Base-by-base conservation (phyloP, 306 rosid genomes). In the Alnus rubra region DNA sequence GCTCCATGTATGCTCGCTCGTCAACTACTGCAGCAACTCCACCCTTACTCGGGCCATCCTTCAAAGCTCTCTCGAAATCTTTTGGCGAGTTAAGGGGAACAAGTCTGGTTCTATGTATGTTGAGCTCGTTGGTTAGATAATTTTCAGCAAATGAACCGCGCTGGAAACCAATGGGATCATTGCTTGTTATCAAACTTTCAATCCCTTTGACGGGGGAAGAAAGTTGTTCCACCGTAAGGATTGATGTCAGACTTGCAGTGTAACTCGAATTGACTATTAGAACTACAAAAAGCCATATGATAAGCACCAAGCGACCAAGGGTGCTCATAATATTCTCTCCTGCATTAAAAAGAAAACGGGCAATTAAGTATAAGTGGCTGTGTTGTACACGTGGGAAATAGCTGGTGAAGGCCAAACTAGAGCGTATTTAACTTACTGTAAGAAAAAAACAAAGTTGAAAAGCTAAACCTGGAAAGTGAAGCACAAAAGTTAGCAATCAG, bases 161-260 rank as follows among this genome's bases (percentile, higher is more conserved):
- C 31, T 79, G 84, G 87, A 88, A 89, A 23, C 98, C 98, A 52
- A 95, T 90, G 78, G 96, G 97, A 0, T 88, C 98, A 16, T 85
- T 82, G 86, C 80, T 78, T 35, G 53, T 9, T 10, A 87, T 42
- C 58, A 96, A 82, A 73, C 90, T 84, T 71, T 96, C 94, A 78
- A 96, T 89, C 77, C 97, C 99, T 78, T 93, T 91, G 49, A 96
- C 82, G 70, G 96, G 86, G 2, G 93, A 96, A 78, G 87, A 81
- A 75, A 96, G 96, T 73, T 86, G 85, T 75, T 93, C 94, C 76
- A 96, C 99, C 13, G 99, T 96, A 78, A 93, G 96, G 86, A 96
- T 96, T 75, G 99, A 96, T 65, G 97, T 96, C 85, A 93, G 76
- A 82, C 94, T 96, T 71, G 99, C 99, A 2, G 97, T 93, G 88